Evolutionary conservation across 768 basidiomycete species (phyloP), one percentile per base, ranked within the genome.

Genomic region (Dictyophora rubrovolvata): DNA sequence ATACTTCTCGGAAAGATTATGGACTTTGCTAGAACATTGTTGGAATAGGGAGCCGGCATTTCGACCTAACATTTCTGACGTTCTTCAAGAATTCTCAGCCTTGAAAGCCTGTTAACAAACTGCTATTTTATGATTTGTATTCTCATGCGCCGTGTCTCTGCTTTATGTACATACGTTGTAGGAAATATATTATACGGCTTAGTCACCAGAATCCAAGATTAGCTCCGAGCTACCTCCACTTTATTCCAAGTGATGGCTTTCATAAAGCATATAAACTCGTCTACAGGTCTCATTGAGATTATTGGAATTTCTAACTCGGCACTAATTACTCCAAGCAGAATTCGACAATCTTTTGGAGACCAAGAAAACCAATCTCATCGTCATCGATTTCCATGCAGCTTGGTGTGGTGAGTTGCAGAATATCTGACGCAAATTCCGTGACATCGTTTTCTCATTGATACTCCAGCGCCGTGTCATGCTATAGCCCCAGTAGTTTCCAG

Each of bases 1-100:
- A 50, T 79, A 76, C 74, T 64, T 81, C 60, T 73, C 74, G 5
- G 77, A 82, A 58, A 71, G 64, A 5, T 50, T 82, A 21, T 83
- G 83, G 83, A 63, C 60, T 28, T 61, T 74, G 22, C 68, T 83
- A 73, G 63, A 69, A 53, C 63, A 62, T 23, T 81, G 82, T 63
- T 84, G 83, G 82, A 35, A 56, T 42, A 34, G 48, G 46, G 56
- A 61, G 6, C 56, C 56, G 33, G 14, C 23, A 6, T 47, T 42
- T 16, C 56, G 61, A 4, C 61, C 61, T 2, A 37, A 21, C n/a
- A 57, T 57, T 34, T 47, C 56, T 35, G 51, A 53, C 6, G 28
- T 61, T 36, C 33, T 51, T 18, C 21, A 16, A 12, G 36, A 52
- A 53, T 4, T 59, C 14, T 22, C 34, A 36, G 28, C 36, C 20